Conservation (phyloP, 805 yeast species). For the Candida glaebosa region DNA sequence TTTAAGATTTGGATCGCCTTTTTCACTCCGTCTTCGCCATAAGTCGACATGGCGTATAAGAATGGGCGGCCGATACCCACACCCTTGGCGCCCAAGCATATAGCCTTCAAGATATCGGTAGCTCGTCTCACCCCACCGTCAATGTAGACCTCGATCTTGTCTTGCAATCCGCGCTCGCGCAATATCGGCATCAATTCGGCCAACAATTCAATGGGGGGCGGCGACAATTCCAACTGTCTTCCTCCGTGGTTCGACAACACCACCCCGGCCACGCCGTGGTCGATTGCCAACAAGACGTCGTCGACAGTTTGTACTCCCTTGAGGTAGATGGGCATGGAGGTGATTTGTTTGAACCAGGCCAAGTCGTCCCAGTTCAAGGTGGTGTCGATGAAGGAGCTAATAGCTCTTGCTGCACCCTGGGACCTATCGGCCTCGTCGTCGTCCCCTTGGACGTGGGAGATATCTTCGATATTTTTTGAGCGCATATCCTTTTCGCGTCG, state of each 20-base stretch:
- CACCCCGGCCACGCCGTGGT: conserved; percentile 58
- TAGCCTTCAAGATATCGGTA: conserved; percentile 71
- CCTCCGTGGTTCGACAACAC: conserved; percentile 76
- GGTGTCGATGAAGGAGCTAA: conserved; percentile 71
- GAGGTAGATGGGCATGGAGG: conserved; percentile 38
- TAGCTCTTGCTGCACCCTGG: conserved; percentile 84
- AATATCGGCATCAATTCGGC: conserved; percentile 50
- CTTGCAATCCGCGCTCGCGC: conserved; percentile 36
- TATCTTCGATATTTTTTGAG: conserved; percentile 49
- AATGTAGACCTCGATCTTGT: conserved; percentile 58
- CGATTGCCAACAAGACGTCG: conserved; percentile 58
- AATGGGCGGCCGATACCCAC: conserved; percentile 77
- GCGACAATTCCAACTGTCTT: conserved; percentile 60
- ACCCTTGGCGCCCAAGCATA: conserved; percentile 74
- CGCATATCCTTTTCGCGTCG: conserved; percentile 87
- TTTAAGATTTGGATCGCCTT: conserved; percentile 61
- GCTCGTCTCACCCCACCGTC: conserved; percentile 82
- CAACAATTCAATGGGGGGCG: conserved; percentile 60
- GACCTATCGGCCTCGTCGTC: conserved; percentile 55
- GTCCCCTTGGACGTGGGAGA: conserved; percentile 46
- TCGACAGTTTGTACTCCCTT: conserved; percentile 70
- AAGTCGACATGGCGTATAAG: conserved; percentile 72
- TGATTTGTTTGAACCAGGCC: conserved; percentile 36
- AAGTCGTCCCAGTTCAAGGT: conserved; percentile 37
- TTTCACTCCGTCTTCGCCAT: conserved; percentile 71